These are phyloP conservation scores for Cladosporium sp. DNA, from an alignment of 2,329 filamentous ascomycete species.

Conservation along the genomic window DNA sequence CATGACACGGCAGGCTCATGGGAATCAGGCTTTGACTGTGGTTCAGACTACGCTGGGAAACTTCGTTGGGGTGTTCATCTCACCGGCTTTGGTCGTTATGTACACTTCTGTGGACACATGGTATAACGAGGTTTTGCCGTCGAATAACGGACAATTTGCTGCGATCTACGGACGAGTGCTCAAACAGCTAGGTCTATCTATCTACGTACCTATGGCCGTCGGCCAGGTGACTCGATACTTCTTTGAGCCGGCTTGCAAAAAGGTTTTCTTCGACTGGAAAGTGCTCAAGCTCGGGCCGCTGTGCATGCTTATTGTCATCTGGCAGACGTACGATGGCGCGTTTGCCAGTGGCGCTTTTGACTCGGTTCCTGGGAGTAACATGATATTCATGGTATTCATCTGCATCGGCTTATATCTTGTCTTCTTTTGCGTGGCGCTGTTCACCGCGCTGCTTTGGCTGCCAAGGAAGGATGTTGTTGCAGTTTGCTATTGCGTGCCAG, in stretches of 20 bases:
- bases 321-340: conserved; percentile 64
- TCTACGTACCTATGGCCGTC: conserved; percentile 58
- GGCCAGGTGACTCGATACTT: conserved; percentile 58
- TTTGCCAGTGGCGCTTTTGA: conserved; percentile 62
- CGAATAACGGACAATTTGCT: conserved; percentile 50
- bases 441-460: conserved; percentile 51
- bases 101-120: conserved; percentile 52
- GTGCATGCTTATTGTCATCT: conserved; percentile 49
- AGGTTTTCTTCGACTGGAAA: conserved; percentile 48
- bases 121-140: conserved; percentile 55
- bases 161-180: conserved; percentile 64
- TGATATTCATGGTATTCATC: conserved; percentile 65
- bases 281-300: conserved; percentile 43
- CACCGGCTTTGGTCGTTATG: conserved; percentile 60
- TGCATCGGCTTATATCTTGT: conserved; percentile 60
- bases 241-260: conserved; percentile 52
- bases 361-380: conserved; percentile 54
- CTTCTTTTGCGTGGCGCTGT: conserved; percentile 60
- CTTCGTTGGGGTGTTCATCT: conserved; percentile 64
- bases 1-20: conserved; percentile 65
- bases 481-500: conserved; percentile 68
- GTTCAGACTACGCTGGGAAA: conserved; percentile 70
- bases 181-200: conserved; percentile 63
- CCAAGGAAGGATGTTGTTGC: conserved; percentile 61
- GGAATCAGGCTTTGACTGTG: conserved; percentile 45